Conservation (phyloP, 768 basidiomycete genomes). For the Lactarius sanguifluus region DNA sequence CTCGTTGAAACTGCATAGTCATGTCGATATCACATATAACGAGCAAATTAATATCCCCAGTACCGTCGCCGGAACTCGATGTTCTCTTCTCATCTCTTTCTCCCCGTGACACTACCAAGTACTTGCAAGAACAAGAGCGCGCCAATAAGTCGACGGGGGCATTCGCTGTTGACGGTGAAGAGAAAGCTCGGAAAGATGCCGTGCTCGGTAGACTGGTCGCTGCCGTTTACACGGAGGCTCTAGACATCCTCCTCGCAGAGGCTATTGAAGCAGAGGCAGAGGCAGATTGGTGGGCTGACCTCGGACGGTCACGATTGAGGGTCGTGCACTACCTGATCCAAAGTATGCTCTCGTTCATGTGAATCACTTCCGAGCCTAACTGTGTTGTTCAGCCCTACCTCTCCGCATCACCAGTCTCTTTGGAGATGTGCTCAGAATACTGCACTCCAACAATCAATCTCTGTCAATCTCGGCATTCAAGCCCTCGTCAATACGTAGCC, state of each 20-base stretch:
- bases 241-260: constrained; percentile 64
- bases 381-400: constrained; percentile 21
- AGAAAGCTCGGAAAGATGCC: constrained; percentile 43
- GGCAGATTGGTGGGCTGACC: constrained; percentile 81
- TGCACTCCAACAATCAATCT: constrained; percentile 11
- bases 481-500: constrained; percentile 16
- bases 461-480: constrained; percentile 22
- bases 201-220: constrained; percentile 52
- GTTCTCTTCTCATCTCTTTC: constrained; percentile 43
- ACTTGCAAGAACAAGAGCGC: constrained; percentile 34
- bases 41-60: constrained; percentile 12
- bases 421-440: constrained; percentile 27
- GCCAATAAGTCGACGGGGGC: neutral
- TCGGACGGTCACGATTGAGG: constrained; percentile 57
- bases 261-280: constrained; percentile 72
- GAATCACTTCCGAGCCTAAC: neutral
- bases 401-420: constrained; percentile 28
- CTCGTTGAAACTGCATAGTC: neutral
- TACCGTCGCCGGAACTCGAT: constrained; percentile 27
- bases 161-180: constrained; percentile 31
- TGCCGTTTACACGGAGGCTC: constrained; percentile 60
- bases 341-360: constrained; percentile 50
- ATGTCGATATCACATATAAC: constrained; percentile 30
- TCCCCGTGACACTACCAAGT: constrained; percentile 35
- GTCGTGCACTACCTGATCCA: constrained; percentile 71